A percentile compares a stretch with the other conserved stretches of the same genome.
These are phyloP conservation scores for Mallotus nudiflorus DNA, from an alignment of 345 rosid genomes.

Conservation along the genomic window DNA sequence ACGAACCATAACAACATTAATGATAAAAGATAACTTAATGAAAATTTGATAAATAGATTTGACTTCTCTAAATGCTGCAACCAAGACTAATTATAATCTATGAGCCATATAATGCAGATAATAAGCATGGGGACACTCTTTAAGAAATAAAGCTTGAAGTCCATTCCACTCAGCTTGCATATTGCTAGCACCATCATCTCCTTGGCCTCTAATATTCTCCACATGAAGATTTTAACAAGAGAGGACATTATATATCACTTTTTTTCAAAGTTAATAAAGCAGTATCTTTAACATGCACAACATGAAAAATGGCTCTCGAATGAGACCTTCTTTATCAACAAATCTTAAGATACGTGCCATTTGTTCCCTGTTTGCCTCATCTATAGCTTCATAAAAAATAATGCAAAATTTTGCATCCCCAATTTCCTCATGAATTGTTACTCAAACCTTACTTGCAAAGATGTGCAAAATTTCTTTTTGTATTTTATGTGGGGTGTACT, in stretches of 20 bases:
- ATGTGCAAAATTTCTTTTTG: constrained; percentile 1
- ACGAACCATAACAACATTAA: too few species aligned
- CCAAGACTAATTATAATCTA: neutral
- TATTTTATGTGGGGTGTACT: too few species aligned
- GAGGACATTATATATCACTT: neutral
- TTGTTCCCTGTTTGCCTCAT: constrained; percentile 12
- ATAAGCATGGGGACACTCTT: neutral
- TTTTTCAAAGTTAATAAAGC: neutral
- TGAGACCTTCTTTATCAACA: too few species aligned
- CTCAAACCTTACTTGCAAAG: too few species aligned
- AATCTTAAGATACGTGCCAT: constrained; percentile 14
- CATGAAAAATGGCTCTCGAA: too few species aligned
- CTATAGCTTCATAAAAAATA: constrained; percentile 9
- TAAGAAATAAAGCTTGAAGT: too few species aligned
- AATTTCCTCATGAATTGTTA: too few species aligned
- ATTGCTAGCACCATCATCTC: constrained; percentile 15
- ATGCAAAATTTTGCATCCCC: too few species aligned
- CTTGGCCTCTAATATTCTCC: neutral
- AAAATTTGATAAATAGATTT: too few species aligned
- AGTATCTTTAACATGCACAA: too few species aligned
- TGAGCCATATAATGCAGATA: neutral
- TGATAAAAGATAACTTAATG: too few species aligned
- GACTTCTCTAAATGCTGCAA: too few species aligned
- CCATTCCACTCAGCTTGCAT: constrained; percentile 3
- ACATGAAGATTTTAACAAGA: neutral